Conservation (phyloP, 495 filamentous ascomycete genomes). For the Amphirosellinia nigrospora region DNA sequence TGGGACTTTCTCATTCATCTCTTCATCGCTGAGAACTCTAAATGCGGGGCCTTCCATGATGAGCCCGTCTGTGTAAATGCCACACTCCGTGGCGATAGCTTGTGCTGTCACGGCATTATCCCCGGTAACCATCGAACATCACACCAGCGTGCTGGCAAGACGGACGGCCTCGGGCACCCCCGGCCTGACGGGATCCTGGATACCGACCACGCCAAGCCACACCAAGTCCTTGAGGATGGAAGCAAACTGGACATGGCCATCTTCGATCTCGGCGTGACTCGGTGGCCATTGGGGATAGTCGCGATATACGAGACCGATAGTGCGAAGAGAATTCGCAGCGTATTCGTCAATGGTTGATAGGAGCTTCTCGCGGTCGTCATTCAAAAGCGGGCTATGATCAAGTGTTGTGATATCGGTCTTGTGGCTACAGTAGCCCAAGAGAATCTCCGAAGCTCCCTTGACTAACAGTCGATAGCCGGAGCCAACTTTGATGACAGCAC, state of each 20-base stretch:
- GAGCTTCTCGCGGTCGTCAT: constrained; percentile 53
- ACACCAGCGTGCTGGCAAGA: constrained; percentile 80
- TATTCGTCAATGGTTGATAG: constrained; percentile 62
- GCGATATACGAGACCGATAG: constrained; percentile 74
- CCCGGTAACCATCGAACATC: constrained; percentile 89
- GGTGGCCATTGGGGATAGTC: constrained; percentile 83
- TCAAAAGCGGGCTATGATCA: constrained; percentile 33
- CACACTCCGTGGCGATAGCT: constrained; percentile 83
- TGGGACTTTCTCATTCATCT: constrained; percentile 76
- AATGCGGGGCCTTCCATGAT: constrained; percentile 87
- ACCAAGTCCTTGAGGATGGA: constrained; percentile 72
- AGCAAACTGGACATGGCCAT: constrained; percentile 66
- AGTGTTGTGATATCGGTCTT: constrained; percentile 41
- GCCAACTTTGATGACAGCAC: constrained; percentile 61
- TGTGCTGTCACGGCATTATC: constrained; percentile 87
- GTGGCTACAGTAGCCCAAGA: constrained; percentile 63
- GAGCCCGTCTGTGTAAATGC: constrained; percentile 79
- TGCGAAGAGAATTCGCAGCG: constrained; percentile 73
- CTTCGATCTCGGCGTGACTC: constrained; percentile 61
- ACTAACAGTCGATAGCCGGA: constrained; percentile 67
- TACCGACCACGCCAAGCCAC: constrained; percentile 73
- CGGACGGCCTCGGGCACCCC: constrained; percentile 81
- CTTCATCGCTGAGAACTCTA: constrained; percentile 65
- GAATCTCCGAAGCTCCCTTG: constrained; percentile 75
- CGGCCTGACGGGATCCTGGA: constrained; percentile 75